Conservation (phyloP, 257 asterid species). For the Solanum okadae region DNA sequence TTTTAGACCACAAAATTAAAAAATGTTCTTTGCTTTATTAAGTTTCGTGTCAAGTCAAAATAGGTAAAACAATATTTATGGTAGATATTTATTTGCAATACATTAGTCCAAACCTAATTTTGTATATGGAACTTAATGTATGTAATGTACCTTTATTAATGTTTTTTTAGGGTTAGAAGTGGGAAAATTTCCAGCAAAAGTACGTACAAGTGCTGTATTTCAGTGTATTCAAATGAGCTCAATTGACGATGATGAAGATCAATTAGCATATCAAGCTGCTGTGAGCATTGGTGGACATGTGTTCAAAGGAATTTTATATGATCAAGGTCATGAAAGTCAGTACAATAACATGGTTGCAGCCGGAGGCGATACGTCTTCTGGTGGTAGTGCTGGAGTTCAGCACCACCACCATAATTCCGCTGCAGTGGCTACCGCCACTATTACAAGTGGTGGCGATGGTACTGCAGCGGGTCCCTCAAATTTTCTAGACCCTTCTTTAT, state of each 20-base stretch:
- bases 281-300: constrained; percentile 85
- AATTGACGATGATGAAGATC: constrained; percentile 58
- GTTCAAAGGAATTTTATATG: constrained; percentile 79
- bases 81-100: background rate
- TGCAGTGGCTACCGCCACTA: constrained; percentile 21
- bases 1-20: too few species aligned
- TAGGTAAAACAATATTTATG: too few species aligned
- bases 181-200: constrained; percentile 77
- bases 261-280: constrained; percentile 79
- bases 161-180: constrained; percentile 61
- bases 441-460: constrained; percentile 10
- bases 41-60: too few species aligned
- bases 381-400: constrained; percentile 25
- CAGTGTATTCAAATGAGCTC: constrained; percentile 85
- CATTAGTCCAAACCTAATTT: background rate
- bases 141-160: background rate
- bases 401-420: constrained; percentile 52
- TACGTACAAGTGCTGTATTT: constrained; percentile 60
- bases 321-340: constrained; percentile 74
- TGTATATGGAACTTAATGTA: background rate
- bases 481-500: constrained; percentile 47
- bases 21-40: too few species aligned
- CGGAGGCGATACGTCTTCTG: constrained; percentile 53
- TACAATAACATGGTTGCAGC: constrained; percentile 28
- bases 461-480: constrained; percentile 3